Evolutionary conservation across 306 rosid genomes (phyloP).

Genomic region (Rosa chinensis): DNA sequence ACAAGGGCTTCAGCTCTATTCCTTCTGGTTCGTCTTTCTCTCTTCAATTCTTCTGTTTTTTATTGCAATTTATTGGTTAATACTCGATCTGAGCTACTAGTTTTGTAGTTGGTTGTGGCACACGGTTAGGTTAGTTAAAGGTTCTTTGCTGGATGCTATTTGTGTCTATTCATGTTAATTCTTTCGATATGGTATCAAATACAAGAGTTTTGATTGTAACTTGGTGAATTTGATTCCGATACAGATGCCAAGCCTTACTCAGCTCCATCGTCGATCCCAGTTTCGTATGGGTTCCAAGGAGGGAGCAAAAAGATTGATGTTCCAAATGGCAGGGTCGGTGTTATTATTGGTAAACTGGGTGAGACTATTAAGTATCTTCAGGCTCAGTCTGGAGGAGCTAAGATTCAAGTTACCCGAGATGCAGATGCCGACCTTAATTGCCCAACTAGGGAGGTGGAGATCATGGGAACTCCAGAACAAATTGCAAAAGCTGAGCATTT

Average conservation of each 20-base stretch:
- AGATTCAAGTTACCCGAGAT: constrained; percentile 94
- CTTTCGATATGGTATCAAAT: not conserved
- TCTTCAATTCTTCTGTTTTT: no score
- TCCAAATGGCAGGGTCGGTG: constrained; percentile 97
- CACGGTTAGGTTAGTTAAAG: no score
- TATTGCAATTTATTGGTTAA: not conserved
- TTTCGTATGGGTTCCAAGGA: constrained; percentile 64
- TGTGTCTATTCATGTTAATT: not conserved
- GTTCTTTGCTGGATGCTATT: no score
- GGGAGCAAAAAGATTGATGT: constrained; percentile 77
- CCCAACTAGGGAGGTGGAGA: constrained; percentile 64
- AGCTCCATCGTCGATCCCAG: constrained; percentile 52
- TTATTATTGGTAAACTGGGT: constrained; percentile 92
- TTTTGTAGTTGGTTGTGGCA: no score
- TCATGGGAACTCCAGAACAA: constrained; percentile 84
- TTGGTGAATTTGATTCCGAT: not conserved
- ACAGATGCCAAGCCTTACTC: constrained; percentile 60
- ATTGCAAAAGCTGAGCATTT: constrained; percentile 81
- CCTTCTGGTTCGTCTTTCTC: constrained; percentile 27
- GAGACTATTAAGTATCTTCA: constrained; percentile 97
- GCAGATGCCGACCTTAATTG: constrained; percentile 82
- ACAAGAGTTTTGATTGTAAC: not conserved
- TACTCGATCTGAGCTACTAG: not conserved
- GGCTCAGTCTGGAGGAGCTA: constrained; percentile 91
- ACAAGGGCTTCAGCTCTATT: constrained; percentile 48